Conservation (phyloP, 2,329 filamentous ascomycete genomes). For the Alternaria burnsii region DNA sequence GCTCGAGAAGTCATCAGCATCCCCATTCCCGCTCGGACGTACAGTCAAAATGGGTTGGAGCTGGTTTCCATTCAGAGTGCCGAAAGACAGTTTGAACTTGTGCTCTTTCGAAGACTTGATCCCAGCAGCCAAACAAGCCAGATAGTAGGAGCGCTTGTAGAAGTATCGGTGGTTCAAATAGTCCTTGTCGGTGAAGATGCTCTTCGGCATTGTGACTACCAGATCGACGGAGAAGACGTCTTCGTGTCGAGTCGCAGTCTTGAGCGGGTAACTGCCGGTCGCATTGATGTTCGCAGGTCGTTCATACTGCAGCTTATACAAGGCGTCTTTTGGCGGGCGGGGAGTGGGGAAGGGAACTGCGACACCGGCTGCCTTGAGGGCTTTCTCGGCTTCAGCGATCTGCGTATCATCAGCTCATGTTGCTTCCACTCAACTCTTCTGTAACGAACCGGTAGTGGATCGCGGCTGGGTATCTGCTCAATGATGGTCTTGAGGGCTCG, state of each 20-base stretch:
- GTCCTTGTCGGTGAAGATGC: conserved; percentile 91
- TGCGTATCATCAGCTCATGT: conserved; percentile 47
- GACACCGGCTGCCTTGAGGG: conserved; percentile 71
- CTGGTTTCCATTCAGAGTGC: conserved; percentile 74
- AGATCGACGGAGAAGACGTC: conserved; percentile 74
- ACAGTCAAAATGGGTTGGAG: conserved; percentile 74
- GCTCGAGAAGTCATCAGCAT: conserved; percentile 49
- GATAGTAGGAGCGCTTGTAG: conserved; percentile 90
- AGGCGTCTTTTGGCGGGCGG: conserved; percentile 75
- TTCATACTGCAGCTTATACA: conserved; percentile 82
- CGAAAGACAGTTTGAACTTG: conserved; percentile 68
- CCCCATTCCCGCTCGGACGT: conserved; percentile 42
- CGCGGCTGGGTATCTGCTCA: conserved; percentile 63
- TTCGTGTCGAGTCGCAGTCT: conserved; percentile 74
- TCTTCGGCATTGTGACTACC: conserved; percentile 82
- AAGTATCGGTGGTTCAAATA: conserved; percentile 93
- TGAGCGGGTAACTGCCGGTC: conserved; percentile 84
- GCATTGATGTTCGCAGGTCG: conserved; percentile 83
- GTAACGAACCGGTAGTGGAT: conserved; percentile 55
- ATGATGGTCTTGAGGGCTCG: conserved; percentile 47
- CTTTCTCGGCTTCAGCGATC: conserved; percentile 74
- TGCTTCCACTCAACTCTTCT: not conserved
- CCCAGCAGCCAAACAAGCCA: conserved; percentile 79
- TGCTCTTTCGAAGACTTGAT: conserved; percentile 67
- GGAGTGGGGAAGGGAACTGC: conserved; percentile 87